These are phyloP conservation scores for Inga leiocalycina DNA, from an alignment of 306 rosid species.

Conservation along the genomic window DNA sequence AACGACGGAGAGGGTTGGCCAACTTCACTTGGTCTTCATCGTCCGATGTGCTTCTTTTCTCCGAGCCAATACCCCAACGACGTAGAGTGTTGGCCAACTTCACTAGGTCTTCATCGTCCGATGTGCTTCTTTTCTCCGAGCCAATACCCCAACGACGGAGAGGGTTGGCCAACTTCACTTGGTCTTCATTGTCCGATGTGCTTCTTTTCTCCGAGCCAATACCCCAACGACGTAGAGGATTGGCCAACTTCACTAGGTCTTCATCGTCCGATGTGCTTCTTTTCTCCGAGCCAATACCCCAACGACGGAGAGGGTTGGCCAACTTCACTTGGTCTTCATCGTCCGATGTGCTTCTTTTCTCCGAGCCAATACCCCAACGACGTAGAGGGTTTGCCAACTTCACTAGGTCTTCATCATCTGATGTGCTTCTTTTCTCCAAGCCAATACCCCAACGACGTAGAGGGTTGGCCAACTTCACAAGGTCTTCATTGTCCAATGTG, in stretches of 20 bases:
- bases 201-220: background rate
- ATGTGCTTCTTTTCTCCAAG: background rate
- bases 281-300: background rate
- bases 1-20: background rate
- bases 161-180: too few species aligned
- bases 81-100: background rate
- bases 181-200: background rate
- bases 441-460: background rate
- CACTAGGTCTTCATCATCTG: background rate
- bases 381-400: background rate
- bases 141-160: background rate
- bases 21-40: background rate
- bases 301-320: too few species aligned
- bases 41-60: background rate
- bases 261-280: background rate
- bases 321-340: background rate
- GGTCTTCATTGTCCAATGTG: background rate
- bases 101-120: background rate
- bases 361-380: background rate
- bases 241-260: background rate
- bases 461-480: background rate
- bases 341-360: background rate
- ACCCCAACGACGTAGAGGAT: background rate
- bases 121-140: background rate
- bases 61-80: background rate